Percentiles rank a stretch among this genome's conserved stretches.
These are phyloP conservation scores for Pichia scutulata DNA, from an alignment of 805 yeast genomes.

Conservation along the genomic window DNA sequence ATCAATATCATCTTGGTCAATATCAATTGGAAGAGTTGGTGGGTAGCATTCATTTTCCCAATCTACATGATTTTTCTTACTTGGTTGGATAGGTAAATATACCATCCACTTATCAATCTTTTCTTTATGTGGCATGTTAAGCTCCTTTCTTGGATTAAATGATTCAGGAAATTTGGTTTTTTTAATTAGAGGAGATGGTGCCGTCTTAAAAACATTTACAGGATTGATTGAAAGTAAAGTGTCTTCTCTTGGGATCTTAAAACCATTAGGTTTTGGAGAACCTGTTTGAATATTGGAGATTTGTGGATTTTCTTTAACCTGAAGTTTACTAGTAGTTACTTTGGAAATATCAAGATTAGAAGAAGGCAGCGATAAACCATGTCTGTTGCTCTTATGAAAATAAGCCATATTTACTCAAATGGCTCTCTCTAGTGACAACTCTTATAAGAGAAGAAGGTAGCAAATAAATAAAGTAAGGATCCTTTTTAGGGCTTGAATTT, in stretches of 20 bases:
- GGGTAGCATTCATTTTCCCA: slow-evolving; percentile 45
- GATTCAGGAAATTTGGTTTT: slow-evolving; percentile 31
- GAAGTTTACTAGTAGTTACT: background rate
- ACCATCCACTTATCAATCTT: slow-evolving; percentile 61
- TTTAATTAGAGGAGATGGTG: background rate
- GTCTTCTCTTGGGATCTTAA: background rate
- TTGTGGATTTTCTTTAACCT: background rate
- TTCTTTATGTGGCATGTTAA: slow-evolving; percentile 58
- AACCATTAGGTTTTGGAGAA: background rate
- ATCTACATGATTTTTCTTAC: slow-evolving; percentile 14
- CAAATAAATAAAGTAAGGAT: background rate
- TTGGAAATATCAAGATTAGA: background rate
- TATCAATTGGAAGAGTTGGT: slow-evolving; percentile 31
- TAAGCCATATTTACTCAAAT: background rate
- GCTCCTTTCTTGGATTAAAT: slow-evolving; percentile 56
- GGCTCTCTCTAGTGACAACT: background rate
- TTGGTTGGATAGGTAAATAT: slow-evolving; percentile 41
- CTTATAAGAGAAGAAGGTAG: background rate
- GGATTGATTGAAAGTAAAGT: background rate
- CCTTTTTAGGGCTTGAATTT: background rate
- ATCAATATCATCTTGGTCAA: slow-evolving; percentile 7
- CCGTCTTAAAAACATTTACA: background rate
- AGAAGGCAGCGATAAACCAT: background rate
- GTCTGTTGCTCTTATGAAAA: background rate
- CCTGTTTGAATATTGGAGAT: background rate